Conservation (phyloP, 2,329 filamentous ascomycete species). For the Cyphellophora attinorum region DNA sequence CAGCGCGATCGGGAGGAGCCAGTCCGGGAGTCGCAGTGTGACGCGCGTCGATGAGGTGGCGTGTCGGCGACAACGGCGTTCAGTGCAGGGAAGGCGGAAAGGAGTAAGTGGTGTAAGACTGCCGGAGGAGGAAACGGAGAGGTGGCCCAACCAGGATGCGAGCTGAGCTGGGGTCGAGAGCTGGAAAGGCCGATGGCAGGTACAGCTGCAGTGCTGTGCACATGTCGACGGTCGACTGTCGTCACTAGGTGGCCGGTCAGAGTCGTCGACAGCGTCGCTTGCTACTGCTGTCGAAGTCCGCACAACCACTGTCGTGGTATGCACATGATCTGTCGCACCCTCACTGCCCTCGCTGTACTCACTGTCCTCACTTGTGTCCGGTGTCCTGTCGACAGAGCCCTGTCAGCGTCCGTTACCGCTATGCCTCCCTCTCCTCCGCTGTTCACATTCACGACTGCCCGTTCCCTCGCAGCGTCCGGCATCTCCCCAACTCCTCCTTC, state of each 20-base stretch:
- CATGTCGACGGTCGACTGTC: not conserved
- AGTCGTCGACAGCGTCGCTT: no score
- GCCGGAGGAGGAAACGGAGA: slow-evolving; percentile 4
- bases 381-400: no score
- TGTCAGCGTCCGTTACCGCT: no score
- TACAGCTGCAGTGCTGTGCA: slow-evolving; percentile 5
- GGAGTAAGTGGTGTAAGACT: not conserved
- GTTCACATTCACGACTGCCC: no score
- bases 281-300: no score
- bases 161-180: slow-evolving; percentile 3
- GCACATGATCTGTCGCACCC: no score
- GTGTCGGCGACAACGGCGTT: not conserved
- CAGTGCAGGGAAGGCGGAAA: slow-evolving; percentile 2
- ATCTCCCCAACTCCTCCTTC: not conserved
- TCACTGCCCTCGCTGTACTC: no score
- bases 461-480: no score
- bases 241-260: no score
- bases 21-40: slow-evolving; percentile 2
- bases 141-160: not conserved
- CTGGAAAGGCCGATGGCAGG: slow-evolving; percentile 4
- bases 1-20: slow-evolving; percentile 2
- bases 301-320: no score
- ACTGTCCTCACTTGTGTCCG: no score
- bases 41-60: not conserved
- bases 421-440: no score